Evolutionary conservation across 148 eudicot species (phyloP), one percentile per base, ranked within the genome.

Genomic region (Vaccinium darrowii): DNA sequence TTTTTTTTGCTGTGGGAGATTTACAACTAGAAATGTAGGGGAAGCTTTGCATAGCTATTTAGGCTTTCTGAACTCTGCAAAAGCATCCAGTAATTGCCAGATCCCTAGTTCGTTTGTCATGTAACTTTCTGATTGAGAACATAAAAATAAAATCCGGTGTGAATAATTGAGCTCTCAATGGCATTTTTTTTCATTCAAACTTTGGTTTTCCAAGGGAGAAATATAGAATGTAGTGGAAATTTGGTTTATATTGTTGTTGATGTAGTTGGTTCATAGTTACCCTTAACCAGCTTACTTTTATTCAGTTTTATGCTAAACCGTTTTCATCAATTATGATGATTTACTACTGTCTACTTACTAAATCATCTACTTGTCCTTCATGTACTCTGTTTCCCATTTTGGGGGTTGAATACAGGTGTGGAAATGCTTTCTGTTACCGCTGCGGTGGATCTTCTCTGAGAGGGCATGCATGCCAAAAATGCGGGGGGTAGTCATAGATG

Each of bases 381-480:
- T 57, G 50, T 67, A 57, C 57, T 23, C 67, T 87, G 63, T 58
- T 52, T 57, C 14, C 73, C 39, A 69, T 52, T 30, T 79, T 36
- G 65, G 9, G 73, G 21, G n/a, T 69, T 79, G 60, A 82, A 72
- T 58, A 33, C 88, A 92, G 94, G 89, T 92, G 94, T 79, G 91
- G 91, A 83, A n/a, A 85, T 87, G 76, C 88, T n/a, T 92, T 92
- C 83, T 92, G 74, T 69, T 69, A 69, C 18, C 7, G 16, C 39
- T 69, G 74, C 0, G 74, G 74, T n/a, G 74, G 74, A 69, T 25
- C 74, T 27, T 69, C 74, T 27, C 27, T 69, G 74, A 69, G 16
- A 69, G 74, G 74, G 74, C 74, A 69, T 16, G 0, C 5, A 27
- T 69, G 74, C 12, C 39, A 11, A 27, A 69, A 27, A 27, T 69